Evolutionary conservation across 108 stramenopile species (phyloP).

Genomic region (Discostella stelligeroides): DNA sequence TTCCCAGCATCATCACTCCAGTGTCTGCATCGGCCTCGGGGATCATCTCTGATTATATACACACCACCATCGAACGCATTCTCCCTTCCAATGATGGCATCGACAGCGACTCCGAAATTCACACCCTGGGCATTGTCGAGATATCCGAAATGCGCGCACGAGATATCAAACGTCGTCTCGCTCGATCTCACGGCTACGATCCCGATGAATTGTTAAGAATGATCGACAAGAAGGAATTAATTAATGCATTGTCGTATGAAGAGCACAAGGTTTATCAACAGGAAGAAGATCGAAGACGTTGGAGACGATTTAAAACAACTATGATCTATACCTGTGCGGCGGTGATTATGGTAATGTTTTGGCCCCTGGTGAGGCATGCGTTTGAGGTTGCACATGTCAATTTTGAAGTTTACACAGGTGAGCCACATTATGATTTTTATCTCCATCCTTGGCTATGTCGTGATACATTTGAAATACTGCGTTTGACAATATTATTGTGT

Average conservation of each 20-base stretch:
- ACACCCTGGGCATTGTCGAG: slow-evolving; percentile 67
- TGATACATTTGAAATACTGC: too few species aligned
- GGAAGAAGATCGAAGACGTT: slow-evolving; percentile 49
- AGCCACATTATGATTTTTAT: slow-evolving; percentile 8
- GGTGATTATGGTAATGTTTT: slow-evolving; percentile 60
- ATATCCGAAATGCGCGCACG: slow-evolving; percentile 79
- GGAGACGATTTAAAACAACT: slow-evolving; percentile 50
- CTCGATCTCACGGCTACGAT: slow-evolving; percentile 72
- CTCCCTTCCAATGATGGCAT: slow-evolving; percentile 5
- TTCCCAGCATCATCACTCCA: too few species aligned
- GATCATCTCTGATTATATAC: too few species aligned
- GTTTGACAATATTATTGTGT: too few species aligned
- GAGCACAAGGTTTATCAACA: slow-evolving; percentile 74
- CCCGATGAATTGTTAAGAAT: slow-evolving; percentile 83
- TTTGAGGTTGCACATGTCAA: slow-evolving; percentile 74
- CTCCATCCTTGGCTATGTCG: too few species aligned
- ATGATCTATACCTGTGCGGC: slow-evolving; percentile 59
- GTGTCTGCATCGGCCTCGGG: too few species aligned
- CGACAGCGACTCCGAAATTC: slow-evolving; percentile 24
- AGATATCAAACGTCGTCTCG: slow-evolving; percentile 77
- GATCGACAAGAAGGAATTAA: slow-evolving; percentile 89
- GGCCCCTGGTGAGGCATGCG: slow-evolving; percentile 69
- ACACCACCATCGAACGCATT: too few species aligned
- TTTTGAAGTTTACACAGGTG: slow-evolving; percentile 76
- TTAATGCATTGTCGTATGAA: slow-evolving; percentile 78